These are phyloP conservation scores for Fusarium secorum DNA, from an alignment of 2,329 filamentous ascomycete genomes.

Conservation along the genomic window DNA sequence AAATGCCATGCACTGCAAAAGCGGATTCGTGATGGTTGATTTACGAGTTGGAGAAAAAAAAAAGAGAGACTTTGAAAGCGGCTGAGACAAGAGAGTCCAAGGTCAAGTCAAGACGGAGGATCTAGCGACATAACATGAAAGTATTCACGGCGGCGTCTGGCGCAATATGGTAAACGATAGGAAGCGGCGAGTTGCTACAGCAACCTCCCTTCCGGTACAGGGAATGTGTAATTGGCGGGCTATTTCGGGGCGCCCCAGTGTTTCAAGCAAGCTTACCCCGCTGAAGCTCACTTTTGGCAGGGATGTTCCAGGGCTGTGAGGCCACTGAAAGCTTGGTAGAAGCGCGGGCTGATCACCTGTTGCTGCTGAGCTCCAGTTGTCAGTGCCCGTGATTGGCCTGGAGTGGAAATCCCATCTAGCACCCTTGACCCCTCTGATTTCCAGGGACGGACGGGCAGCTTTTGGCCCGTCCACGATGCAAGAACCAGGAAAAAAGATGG, in stretches of 20 bases:
- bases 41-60: conserved; percentile 10
- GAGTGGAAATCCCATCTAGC: neutral
- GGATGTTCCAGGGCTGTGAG: conserved; percentile 24
- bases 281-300: conserved; percentile 35
- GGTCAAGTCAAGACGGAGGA: conserved; percentile 7
- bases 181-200: conserved; percentile 33
- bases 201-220: conserved; percentile 22
- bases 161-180: conserved; percentile 8
- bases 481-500: conserved; percentile 18
- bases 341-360: conserved; percentile 30
- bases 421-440: conserved; percentile 18
- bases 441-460: conserved; percentile 19
- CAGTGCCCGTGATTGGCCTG: conserved; percentile 17
- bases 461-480: conserved; percentile 29
- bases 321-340: conserved; percentile 31
- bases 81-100: conserved; percentile 35
- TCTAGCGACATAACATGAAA: conserved; percentile 22
- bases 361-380: conserved; percentile 18
- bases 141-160: conserved; percentile 34
- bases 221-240: conserved; percentile 28
- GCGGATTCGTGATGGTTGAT: conserved; percentile 12
- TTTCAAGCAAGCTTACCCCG: conserved; percentile 41
- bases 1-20: conserved; percentile 28
- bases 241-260: conserved; percentile 32
- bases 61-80: conserved; percentile 32